Base-by-base conservation (phyloP, 768 basidiomycete species). In the Exidia glandulosa region DNA sequence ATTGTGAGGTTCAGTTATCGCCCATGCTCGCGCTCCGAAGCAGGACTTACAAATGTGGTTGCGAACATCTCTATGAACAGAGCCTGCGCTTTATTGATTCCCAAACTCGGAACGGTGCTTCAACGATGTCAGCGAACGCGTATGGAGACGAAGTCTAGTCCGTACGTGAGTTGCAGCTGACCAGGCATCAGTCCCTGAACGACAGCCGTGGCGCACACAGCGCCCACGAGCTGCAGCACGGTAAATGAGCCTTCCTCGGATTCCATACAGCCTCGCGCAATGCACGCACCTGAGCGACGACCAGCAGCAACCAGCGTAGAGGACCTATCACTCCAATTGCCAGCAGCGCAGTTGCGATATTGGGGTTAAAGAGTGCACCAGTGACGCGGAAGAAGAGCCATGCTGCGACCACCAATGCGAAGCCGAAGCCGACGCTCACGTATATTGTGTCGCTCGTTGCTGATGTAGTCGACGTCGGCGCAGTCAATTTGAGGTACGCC, bases 61-160 rank as follows among this genome's bases (percentile, higher is more conserved):
- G 81, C 78, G 69, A 87, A 86, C 79, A 85, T 82, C 67, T 87
- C 85, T 61, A 87, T 85, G 68, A 86, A 87, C 19, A 85, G 77
- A 13, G 75, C 84, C 68, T 87, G 83, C 1, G 81, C 76, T 2
- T 68, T 61, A 69, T 77, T 86, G 61, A 80, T 69, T 2, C 76
- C 78, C 23, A 69, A 66, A 10, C 73, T 72, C 36, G 82, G 73
- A 63, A 69, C 69, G 10, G 81, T 82, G 63, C n/a, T n/a, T n/a
- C n/a, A n/a, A n/a, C n/a, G n/a, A n/a, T n/a, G n/a, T n/a, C n/a
- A n/a, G n/a, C n/a, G n/a, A n/a, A n/a, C n/a, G n/a, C n/a, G n/a
- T n/a, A n/a, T n/a, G n/a, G n/a, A n/a, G n/a, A n/a, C n/a, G n/a
- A n/a, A n/a, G n/a, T n/a, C n/a, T n/a, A n/a, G n/a, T n/a, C n/a